Percentiles rank a stretch among this genome's conserved stretches.
These are phyloP conservation scores for Lentinula novae-zelandiae DNA, from an alignment of 1,284 basidiomycete species.

Conservation along the genomic window DNA sequence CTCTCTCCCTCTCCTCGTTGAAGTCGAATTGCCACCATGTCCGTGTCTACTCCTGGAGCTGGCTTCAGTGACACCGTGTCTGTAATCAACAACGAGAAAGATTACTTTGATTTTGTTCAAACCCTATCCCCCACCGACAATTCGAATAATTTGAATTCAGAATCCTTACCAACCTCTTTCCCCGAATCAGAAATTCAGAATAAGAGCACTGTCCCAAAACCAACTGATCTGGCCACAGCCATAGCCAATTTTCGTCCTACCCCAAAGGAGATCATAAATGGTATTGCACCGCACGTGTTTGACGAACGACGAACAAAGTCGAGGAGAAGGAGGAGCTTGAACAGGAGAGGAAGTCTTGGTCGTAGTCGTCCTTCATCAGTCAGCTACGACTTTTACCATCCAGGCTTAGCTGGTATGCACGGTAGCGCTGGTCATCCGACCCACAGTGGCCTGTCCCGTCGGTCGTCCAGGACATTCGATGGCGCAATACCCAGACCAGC, in stretches of 20 bases:
- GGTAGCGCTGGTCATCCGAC: not conserved
- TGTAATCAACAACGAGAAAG: not conserved
- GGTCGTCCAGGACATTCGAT: not conserved
- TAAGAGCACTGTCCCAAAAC: not conserved
- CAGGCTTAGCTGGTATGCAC: not conserved
- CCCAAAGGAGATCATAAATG: constrained; percentile 27
- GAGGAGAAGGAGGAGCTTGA: constrained; percentile 7
- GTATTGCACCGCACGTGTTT: constrained; percentile 31
- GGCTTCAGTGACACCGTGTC: not conserved
- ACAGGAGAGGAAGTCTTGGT: constrained; percentile 20
- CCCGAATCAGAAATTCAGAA: not conserved
- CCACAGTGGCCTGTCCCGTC: not conserved
- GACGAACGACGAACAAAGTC: constrained; percentile 22
- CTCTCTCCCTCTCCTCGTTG: not conserved
- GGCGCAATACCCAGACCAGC: not conserved
- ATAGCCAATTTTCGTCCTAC: constrained; percentile 29
- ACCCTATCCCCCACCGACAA: not conserved
- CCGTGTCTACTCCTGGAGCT: not conserved
- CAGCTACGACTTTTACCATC: not conserved
- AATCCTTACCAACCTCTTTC: not conserved
- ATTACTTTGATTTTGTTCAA: not conserved
- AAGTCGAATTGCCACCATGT: not conserved
- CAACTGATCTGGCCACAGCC: constrained; percentile 7
- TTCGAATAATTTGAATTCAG: not conserved
- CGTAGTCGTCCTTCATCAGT: constrained; percentile 14